Conservation (phyloP, 1,284 basidiomycete species). For the Ustilago sp. region DNA sequence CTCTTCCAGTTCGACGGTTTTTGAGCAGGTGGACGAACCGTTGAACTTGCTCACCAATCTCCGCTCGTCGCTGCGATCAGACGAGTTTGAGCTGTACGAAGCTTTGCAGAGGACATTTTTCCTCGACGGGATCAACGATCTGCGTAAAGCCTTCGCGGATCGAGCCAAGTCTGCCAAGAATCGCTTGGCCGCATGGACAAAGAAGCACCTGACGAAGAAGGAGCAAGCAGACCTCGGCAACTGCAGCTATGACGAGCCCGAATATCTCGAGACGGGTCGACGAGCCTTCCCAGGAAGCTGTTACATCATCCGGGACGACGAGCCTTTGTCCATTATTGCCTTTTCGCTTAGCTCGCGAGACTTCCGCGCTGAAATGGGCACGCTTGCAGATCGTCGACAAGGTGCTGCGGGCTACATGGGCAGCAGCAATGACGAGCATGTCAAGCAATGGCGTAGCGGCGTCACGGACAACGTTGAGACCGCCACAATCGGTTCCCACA, state of each 20-base stretch:
- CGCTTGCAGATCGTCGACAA: slow-evolving; percentile 24
- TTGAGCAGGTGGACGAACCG: slow-evolving; percentile 34
- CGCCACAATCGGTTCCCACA: slow-evolving; percentile 24
- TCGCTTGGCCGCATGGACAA: slow-evolving; percentile 53
- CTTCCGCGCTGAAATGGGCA: slow-evolving; percentile 51
- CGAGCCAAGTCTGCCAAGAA: slow-evolving; percentile 59
- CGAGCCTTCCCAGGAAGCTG: slow-evolving; percentile 58
- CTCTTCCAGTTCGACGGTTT: slow-evolving; percentile 21
- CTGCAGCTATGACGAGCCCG: slow-evolving; percentile 51
- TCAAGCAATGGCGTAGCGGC: slow-evolving; percentile 53
- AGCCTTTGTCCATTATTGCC: slow-evolving; percentile 63
- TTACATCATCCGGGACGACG: slow-evolving; percentile 58
- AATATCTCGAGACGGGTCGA: slow-evolving; percentile 40
- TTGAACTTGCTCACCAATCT: slow-evolving; percentile 48
- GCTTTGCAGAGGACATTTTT: slow-evolving; percentile 44
- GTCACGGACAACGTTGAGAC: slow-evolving; percentile 32
- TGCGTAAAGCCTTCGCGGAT: slow-evolving; percentile 58
- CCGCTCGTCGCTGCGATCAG: slow-evolving; percentile 39
- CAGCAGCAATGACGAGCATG: slow-evolving; percentile 43
- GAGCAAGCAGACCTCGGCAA: slow-evolving; percentile 46
- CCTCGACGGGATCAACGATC: slow-evolving; percentile 54
- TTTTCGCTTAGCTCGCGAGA: slow-evolving; percentile 62
- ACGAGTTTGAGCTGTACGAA: slow-evolving; percentile 63
- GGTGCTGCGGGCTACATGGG: slow-evolving; percentile 40
- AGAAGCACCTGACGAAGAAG: slow-evolving; percentile 57